Conservation (phyloP, 495 filamentous ascomycete species). For the Xylaria bambusicola region DNA sequence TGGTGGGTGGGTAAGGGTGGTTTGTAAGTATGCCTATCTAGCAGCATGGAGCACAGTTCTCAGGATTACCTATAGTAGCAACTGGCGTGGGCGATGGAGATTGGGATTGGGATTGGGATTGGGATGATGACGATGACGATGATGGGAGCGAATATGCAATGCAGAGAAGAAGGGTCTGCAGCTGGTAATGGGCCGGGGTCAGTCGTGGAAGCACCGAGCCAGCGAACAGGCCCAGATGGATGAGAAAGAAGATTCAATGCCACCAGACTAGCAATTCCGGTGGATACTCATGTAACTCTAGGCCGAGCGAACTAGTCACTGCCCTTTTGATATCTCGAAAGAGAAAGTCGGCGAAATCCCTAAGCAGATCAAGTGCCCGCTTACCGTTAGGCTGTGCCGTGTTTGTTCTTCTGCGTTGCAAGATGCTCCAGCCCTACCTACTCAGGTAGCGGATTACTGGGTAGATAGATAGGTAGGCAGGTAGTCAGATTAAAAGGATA, state of each 20-base stretch:
- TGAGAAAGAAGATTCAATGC: slow-evolving; percentile 17
- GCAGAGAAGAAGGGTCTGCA: neutral
- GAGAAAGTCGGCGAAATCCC: slow-evolving; percentile 1
- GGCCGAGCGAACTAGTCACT: slow-evolving; percentile 16
- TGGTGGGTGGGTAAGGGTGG: too few relatives aligned
- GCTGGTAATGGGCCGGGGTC: neutral
- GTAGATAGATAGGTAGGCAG: too few relatives aligned
- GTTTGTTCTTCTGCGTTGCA: neutral
- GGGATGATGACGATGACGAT: neutral
- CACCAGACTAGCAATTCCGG: slow-evolving; percentile 18
- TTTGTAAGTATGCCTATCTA: too few relatives aligned
- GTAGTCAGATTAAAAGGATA: too few relatives aligned
- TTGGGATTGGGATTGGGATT: too few relatives aligned
- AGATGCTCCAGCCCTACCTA: too few relatives aligned
- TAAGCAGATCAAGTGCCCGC: slow-evolving; percentile 3
- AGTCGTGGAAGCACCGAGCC: slow-evolving; percentile 1
- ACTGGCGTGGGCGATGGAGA: too few relatives aligned
- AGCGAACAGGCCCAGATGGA: slow-evolving; percentile 11
- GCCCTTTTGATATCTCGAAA: slow-evolving; percentile 8
- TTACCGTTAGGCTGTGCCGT: slow-evolving; percentile 8
- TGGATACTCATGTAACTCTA: slow-evolving; percentile 21
- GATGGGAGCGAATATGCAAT: slow-evolving; percentile 1
- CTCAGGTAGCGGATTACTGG: too few relatives aligned
- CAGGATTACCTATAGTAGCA: too few relatives aligned
- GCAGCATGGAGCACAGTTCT: too few relatives aligned